Percentiles rank a stretch among this genome's conserved stretches.
Evolutionary conservation across 805 yeast genomes (phyloP).

Genomic region (Monosporozyma servazzii): DNA sequence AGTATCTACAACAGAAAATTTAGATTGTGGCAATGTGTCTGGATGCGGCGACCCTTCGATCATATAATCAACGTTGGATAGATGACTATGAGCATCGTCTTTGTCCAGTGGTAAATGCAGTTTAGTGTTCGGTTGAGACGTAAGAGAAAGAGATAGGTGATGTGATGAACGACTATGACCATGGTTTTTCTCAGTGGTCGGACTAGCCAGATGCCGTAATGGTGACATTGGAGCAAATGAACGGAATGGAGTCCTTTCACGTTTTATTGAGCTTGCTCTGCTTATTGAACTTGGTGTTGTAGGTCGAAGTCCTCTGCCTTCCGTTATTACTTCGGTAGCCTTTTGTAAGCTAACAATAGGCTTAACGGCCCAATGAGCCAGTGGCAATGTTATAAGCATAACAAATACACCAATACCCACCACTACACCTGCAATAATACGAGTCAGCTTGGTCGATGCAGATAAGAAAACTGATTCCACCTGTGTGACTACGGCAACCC

Average conservation of each 20-base stretch:
- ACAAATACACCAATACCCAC: constrained; percentile 69
- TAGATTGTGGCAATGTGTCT: background rate
- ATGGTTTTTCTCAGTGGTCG: background rate
- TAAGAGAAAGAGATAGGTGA: background rate
- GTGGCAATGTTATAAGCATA: constrained; percentile 67
- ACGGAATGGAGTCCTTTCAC: constrained; percentile 4
- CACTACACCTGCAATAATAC: constrained; percentile 69
- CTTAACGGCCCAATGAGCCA: constrained; percentile 75
- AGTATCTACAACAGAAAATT: constrained; percentile 3
- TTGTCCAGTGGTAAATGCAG: background rate
- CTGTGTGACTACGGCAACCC: constrained; percentile 76
- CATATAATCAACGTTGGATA: background rate
- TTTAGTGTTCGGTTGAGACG: background rate
- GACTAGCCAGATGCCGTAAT: background rate
- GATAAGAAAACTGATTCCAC: constrained; percentile 45
- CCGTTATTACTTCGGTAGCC: constrained; percentile 58
- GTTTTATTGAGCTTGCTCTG: constrained; percentile 15
- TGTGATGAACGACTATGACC: background rate
- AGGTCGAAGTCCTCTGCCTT: constrained; percentile 33
- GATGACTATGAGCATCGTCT: background rate
- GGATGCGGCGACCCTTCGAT: constrained; percentile 5
- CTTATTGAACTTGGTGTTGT: constrained; percentile 16
- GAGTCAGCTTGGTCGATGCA: constrained; percentile 53
- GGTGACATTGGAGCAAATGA: constrained; percentile 4
- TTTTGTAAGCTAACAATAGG: constrained; percentile 73